A percentile compares a stretch with the other conserved stretches of the same genome.
phyloP scores from a whole-genome alignment of 768 basidiomycete genomes.

The Suillus fuscotomentosus region DNA sequence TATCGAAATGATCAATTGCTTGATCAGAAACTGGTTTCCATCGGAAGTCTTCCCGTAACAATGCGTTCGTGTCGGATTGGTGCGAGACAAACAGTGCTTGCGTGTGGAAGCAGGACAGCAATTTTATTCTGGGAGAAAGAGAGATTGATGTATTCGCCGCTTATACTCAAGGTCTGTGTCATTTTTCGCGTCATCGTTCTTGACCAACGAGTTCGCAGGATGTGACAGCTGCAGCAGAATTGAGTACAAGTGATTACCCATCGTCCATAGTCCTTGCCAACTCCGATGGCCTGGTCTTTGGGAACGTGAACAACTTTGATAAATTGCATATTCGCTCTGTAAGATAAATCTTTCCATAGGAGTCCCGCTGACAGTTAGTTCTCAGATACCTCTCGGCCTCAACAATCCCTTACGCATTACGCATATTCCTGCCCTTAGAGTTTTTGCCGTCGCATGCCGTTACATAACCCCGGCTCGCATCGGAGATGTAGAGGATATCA shows the following conservation, averaged over 20 bases:
- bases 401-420: conserved; percentile 70
- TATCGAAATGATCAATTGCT: conserved; percentile 41
- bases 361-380: conserved; percentile 2
- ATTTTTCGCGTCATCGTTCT: not conserved
- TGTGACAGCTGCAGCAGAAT: conserved; percentile 46
- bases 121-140: conserved; percentile 69
- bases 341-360: conserved; percentile 19
- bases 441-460: conserved; percentile 66
- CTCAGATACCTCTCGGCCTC: conserved; percentile 67
- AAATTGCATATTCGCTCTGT: conserved; percentile 84
- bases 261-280: conserved; percentile 61
- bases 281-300: conserved; percentile 56
- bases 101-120: conserved; percentile 66
- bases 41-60: conserved; percentile 67
- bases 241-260: conserved; percentile 49
- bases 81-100: conserved; percentile 59
- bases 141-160: conserved; percentile 62
- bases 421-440: conserved; percentile 50
- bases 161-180: conserved; percentile 61
- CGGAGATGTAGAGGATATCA: conserved; percentile 45
- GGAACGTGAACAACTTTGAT: conserved; percentile 62
- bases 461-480: conserved; percentile 53
- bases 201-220: conserved; percentile 36
- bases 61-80: conserved; percentile 56
- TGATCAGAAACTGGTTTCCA: conserved; percentile 57